These are phyloP conservation scores for grape (Vitis vinifera) DNA, from an alignment of 164 flowering plant species.

Conservation along the genomic window DNA sequence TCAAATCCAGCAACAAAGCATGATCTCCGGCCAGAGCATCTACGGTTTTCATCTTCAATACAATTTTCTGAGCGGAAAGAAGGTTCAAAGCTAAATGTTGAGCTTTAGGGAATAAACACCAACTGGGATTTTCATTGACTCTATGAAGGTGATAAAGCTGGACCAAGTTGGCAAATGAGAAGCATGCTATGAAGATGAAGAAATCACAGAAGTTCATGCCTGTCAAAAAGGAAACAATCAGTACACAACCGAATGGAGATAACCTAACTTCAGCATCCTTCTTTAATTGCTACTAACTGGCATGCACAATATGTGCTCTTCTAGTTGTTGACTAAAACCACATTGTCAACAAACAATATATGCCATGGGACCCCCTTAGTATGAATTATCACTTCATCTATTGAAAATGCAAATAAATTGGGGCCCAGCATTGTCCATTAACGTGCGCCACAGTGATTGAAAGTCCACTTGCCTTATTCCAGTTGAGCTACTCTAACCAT, in stretches of 20 bases:
- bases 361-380: neutral
- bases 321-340: neutral
- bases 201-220: conserved; percentile 90
- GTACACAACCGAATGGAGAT: neutral
- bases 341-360: neutral
- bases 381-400: neutral
- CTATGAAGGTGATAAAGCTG: conserved; percentile 30
- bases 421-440: neutral
- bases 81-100: conserved; percentile 51
- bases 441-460: too few species aligned
- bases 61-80: conserved; percentile 35
- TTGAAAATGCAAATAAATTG: neutral
- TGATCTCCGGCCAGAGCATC: conserved; percentile 15
- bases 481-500: too few species aligned
- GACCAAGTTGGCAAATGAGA: conserved; percentile 61
- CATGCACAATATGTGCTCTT: neutral
- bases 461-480: too few species aligned
- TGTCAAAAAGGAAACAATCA: conserved; percentile 29
- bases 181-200: conserved; percentile 56
- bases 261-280: neutral
- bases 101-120: conserved; percentile 16
- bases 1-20: conserved; percentile 29
- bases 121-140: conserved; percentile 6
- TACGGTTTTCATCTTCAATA: conserved; percentile 44
- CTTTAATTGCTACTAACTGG: neutral